phyloP scores from a whole-genome alignment of 2,329 filamentous ascomycete genomes.

The Trichoderma sp. region DNA sequence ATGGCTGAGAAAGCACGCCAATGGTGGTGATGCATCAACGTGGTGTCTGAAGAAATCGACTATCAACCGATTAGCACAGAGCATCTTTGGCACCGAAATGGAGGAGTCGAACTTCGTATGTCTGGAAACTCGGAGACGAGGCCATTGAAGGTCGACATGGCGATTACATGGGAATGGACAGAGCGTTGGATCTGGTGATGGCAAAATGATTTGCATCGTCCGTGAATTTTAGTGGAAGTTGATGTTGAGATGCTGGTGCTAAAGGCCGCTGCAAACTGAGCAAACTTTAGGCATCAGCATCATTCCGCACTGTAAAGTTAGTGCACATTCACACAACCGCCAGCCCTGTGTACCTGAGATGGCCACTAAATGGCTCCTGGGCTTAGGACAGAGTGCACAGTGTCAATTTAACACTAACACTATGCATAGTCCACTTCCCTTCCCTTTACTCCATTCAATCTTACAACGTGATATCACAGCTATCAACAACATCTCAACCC shows the following conservation, averaged over 20 bases:
- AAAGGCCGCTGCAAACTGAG: not conserved
- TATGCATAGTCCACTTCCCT: not conserved
- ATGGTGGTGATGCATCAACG: conserved; percentile 56
- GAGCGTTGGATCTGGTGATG: not conserved
- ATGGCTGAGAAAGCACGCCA: conserved; percentile 89
- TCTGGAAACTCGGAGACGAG: conserved; percentile 74
- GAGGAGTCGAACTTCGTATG: conserved; percentile 60
- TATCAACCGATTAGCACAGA: conserved; percentile 34
- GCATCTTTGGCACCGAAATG: not conserved
- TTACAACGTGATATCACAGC: not conserved
- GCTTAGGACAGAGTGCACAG: not conserved
- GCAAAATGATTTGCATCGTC: not conserved
- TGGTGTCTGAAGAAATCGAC: conserved; percentile 79
- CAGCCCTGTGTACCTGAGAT: no score
- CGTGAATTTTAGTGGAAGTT: not conserved
- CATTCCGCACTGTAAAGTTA: not conserved
- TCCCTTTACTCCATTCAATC: not conserved
- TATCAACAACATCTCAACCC: not conserved
- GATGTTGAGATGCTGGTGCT: not conserved
- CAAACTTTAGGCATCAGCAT: not conserved
- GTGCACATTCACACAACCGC: not conserved
- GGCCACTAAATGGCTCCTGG: not conserved
- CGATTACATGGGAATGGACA: not conserved
- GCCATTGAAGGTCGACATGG: conserved; percentile 79
- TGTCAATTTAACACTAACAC: not conserved